Evolutionary conservation across 1,139 yeast species (phyloP), one percentile per base, ranked within the genome.

Genomic region (Kodamaea anthophila): DNA sequence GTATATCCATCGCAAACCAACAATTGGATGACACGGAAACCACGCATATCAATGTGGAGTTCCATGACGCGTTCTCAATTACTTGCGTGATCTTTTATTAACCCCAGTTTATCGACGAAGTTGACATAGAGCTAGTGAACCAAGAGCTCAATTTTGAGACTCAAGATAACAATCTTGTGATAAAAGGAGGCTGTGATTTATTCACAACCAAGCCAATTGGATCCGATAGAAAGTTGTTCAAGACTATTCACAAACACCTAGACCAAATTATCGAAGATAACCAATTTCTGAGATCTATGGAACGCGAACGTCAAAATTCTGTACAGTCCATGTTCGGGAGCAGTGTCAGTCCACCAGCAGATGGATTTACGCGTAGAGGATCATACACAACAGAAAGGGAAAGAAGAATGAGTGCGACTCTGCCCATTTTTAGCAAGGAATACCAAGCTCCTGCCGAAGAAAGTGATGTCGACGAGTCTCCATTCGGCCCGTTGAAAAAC

Each of bases 171-270:
- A 85, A 80, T 46, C 72, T 91, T 18, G 75, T 77, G 33, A 58
- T 66, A 29, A 60, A 56, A 32, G 97, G 97, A n/a, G 91, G 94
- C 13, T 81, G 96, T 51, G 99, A 91, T 49, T 66, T 91, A 28
- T 91, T 86, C 52, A 85, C 97, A 1, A 91, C 98, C 2, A 91
- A 91, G 50, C 88, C 96, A 1, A 86, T 88, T 21, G 86, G 91
- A 1, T 71, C 91, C 2, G 99, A 91, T 54, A 70, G 87, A 45
- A 88, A 88, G 54, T 68, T 91, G 20, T 86, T 83, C 62, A 85
- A 86, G 54, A 77, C 91, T 0, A 77, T 91, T 30, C 97, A 87
- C 52, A 78, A 81, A 43, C 93, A 84, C 46, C 66, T 83, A 35
- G 81, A 79, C 39, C 77, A 76, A 27, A 60, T 78, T 24, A 56